Conservation (phyloP, 805 yeast genomes). For the Saturnispora hagleri region DNA sequence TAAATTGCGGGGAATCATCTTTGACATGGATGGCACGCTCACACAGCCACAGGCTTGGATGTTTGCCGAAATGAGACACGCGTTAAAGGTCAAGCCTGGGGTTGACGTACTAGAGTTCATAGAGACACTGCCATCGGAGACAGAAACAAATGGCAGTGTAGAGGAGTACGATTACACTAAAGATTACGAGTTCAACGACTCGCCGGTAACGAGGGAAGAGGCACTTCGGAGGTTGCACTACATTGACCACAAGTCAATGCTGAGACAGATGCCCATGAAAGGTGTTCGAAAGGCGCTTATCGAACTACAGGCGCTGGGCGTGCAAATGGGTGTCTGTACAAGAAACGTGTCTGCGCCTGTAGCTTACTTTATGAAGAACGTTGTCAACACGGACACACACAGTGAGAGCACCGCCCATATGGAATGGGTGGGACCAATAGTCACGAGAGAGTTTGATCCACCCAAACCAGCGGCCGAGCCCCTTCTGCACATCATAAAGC, state of each 20-base stretch:
- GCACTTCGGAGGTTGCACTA: slow-evolving; percentile 40
- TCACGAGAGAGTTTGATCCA: slow-evolving; percentile 58
- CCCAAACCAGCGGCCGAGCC: slow-evolving; percentile 66
- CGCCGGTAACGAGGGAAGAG: slow-evolving; percentile 21
- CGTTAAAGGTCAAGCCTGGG: slow-evolving; percentile 26
- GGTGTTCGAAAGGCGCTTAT: slow-evolving; percentile 39
- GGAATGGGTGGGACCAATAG: slow-evolving; percentile 32
- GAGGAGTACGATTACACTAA: slow-evolving; percentile 28
- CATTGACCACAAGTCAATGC: slow-evolving; percentile 59
- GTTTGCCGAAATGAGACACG: slow-evolving; percentile 48
- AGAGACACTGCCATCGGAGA: slow-evolving; percentile 15
- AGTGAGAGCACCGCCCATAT: slow-evolving; percentile 19
- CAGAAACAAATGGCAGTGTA: slow-evolving; percentile 39
- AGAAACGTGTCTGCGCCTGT: slow-evolving; percentile 51
- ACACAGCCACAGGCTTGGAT: slow-evolving; percentile 49
- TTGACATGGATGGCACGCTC: slow-evolving; percentile 77
- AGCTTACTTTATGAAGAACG: slow-evolving; percentile 36
- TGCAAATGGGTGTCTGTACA: slow-evolving; percentile 53
- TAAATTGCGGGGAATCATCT: slow-evolving; percentile 42
- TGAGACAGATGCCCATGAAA: slow-evolving; percentile 40
- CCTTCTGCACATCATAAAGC: slow-evolving; percentile 40
- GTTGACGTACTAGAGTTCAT: slow-evolving; percentile 48
- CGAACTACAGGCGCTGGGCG: slow-evolving; percentile 16
- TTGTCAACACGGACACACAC: slow-evolving; percentile 27
- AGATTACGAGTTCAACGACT: neutral